Percentiles rank a stretch among this genome's conserved stretches.
These are phyloP conservation scores for Hypoxylon rubiginosum DNA, from an alignment of 2,329 filamentous ascomycete genomes.

Conservation along the genomic window DNA sequence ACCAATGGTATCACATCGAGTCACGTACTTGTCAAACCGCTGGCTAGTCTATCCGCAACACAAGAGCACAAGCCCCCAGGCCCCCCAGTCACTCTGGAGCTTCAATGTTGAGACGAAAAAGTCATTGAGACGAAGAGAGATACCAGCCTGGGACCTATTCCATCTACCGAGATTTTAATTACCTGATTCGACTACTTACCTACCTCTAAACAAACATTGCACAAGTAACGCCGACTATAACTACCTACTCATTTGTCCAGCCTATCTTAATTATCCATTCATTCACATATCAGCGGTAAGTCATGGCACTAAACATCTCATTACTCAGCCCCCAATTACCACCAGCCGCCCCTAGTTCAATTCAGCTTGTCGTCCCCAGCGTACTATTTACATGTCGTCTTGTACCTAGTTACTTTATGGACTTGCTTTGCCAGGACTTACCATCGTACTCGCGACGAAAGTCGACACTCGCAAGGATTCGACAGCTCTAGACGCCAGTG, in stretches of 20 bases:
- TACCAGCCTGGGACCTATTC: conserved; percentile 15
- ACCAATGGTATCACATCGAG: conserved; percentile 39
- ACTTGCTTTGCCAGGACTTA: conserved; percentile 26
- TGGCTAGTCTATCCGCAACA: background rate
- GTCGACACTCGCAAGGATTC: conserved; percentile 36
- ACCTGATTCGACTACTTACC: background rate
- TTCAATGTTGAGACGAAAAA: background rate
- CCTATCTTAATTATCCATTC: background rate
- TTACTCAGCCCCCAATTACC: background rate
- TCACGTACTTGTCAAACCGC: conserved; percentile 7
- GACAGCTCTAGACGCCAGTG: conserved; percentile 43
- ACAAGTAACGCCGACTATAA: background rate
- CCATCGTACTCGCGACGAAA: conserved; percentile 26
- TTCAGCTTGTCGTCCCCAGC: conserved; percentile 5
- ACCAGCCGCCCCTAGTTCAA: conserved; percentile 4
- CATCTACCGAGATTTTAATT: background rate
- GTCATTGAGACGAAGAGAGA: conserved; percentile 27
- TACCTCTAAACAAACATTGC: background rate
- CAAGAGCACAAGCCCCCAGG: background rate
- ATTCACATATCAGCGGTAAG: background rate
- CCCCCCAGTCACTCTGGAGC: background rate
- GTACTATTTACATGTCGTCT: conserved; percentile 10
- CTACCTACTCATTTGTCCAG: background rate
- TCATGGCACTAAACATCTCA: background rate
- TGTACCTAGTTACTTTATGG: background rate